Base-by-base conservation (phyloP, 768 basidiomycete species). In the Mycena vulgaris region DNA sequence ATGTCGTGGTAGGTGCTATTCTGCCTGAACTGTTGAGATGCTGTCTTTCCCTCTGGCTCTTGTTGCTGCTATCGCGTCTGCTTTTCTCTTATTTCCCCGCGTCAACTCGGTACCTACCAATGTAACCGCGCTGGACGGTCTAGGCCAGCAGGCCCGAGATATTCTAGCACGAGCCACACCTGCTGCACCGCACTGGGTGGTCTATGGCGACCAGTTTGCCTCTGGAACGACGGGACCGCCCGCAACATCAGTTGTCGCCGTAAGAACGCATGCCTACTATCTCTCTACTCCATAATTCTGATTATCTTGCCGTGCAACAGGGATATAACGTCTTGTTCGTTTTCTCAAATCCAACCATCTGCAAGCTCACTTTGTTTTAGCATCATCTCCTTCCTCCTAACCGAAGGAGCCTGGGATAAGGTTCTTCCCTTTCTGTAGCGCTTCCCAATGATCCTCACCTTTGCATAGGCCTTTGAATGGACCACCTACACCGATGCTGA, bases 281-380 rank as follows among this genome's bases (percentile, higher is more conserved):
- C 19, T 17, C 21, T 58, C 6, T 10, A 13, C 7, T 8, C 9
- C 23, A 27, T 68, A 57, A 37, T 42, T 55, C 7, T 61, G 7
- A 45, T 28, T 27, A 10, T 23, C 27, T 27, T 10, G 8, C 23
- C 28, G 16, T 17, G 2, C 11, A 6, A n/a, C 28, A 90, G 87
- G 89, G 90, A 40, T 90, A 80, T 76, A 90, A 90, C 72, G 87
- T 90, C 56, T 90, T 89, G 89, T 87, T 75, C 28, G 63, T 61
- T 33, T 33, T 9, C n/a, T 9, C 8, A 53, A 27, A 55, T 68
- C 19, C 21, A 56, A 27, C 63, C 27, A 53, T 19, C 51, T 53
- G 39, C 16, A 2, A 56, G 71, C 49, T 63, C 40, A 37, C 52
- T 30, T 31, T n/a, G 8, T 53, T n/a, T 62, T 66, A 85, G 84